Conservation (phyloP, 192 early-diverging fungal species). For the Lunasporangiospora selenospora region DNA sequence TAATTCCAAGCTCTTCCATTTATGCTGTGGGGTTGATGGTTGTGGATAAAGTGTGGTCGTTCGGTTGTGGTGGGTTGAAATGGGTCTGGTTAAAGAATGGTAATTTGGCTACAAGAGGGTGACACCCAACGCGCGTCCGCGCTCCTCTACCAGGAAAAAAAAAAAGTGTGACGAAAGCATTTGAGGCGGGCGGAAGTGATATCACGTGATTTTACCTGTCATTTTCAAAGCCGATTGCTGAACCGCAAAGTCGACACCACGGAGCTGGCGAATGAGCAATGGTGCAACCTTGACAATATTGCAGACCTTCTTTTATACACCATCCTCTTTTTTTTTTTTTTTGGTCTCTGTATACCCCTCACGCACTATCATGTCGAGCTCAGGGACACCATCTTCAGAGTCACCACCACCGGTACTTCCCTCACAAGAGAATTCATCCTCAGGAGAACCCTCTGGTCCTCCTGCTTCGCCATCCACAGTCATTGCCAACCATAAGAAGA, state of each 20-base stretch:
- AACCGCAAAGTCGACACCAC: no score
- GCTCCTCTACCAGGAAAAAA: no score
- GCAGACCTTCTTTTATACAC: no score
- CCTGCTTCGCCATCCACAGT: conserved; percentile 30
- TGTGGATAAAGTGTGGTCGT: not conserved
- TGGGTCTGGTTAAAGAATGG: no score
- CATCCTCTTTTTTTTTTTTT: not conserved
- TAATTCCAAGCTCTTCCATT: conserved; percentile 46
- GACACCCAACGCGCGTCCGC: no score
- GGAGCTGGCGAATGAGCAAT: no score
- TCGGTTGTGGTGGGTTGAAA: not conserved
- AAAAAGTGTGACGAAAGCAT: no score
- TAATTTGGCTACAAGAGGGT: no score
- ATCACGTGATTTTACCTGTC: no score
- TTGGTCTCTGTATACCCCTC: not conserved
- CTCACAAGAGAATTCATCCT: conserved; percentile 3
- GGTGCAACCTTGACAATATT: no score
- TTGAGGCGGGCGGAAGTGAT: no score
- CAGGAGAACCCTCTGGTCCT: conserved; percentile 21
- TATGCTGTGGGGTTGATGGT: not conserved
- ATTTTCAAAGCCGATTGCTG: no score
- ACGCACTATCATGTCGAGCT: conserved; percentile 24
- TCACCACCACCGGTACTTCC: conserved; percentile 19
- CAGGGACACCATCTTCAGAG: conserved; percentile 39
- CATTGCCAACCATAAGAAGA: conserved; percentile 45